Percentiles rank a stretch among this genome's conserved stretches.
These are phyloP conservation scores for Backusella australiensis DNA, from an alignment of 192 early-diverging fungal genomes.

Conservation along the genomic window DNA sequence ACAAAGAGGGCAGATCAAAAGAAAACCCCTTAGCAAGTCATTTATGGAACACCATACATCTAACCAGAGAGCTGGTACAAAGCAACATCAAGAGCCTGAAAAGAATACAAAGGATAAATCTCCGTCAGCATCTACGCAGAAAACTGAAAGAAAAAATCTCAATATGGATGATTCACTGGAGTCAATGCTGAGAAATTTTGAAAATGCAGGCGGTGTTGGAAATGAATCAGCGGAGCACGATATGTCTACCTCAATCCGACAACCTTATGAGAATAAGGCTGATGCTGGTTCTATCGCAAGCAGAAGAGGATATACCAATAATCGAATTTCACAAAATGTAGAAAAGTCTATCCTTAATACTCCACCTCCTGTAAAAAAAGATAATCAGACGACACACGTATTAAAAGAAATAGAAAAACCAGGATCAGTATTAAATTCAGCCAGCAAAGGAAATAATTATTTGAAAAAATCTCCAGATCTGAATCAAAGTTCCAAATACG, in stretches of 20 bases:
- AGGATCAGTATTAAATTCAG: neutral
- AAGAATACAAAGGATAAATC: neutral
- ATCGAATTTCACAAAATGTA: neutral
- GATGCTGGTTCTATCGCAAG: neutral
- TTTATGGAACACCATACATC: slow-evolving; percentile 1
- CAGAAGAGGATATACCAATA: neutral
- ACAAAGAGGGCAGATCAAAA: slow-evolving; percentile 2
- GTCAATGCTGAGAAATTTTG: neutral
- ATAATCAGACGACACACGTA: neutral
- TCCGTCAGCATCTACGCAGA: neutral
- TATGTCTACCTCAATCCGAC: neutral
- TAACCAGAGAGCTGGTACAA: neutral
- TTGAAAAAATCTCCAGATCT: neutral
- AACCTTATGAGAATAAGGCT: neutral
- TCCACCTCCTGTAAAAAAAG: neutral
- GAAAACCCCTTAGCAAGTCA: slow-evolving; percentile 12
- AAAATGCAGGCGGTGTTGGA: neutral
- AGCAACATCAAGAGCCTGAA: neutral
- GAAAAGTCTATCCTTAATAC: neutral
- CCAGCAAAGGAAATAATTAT: neutral
- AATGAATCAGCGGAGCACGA: neutral
- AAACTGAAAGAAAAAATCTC: neutral
- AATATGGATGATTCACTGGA: neutral
- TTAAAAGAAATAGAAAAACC: neutral
- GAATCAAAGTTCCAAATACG: too few species aligned